phyloP scores from a whole-genome alignment of 371 early-diverging fungal genomes.

The Dinochytrium kinnereticum region DNA sequence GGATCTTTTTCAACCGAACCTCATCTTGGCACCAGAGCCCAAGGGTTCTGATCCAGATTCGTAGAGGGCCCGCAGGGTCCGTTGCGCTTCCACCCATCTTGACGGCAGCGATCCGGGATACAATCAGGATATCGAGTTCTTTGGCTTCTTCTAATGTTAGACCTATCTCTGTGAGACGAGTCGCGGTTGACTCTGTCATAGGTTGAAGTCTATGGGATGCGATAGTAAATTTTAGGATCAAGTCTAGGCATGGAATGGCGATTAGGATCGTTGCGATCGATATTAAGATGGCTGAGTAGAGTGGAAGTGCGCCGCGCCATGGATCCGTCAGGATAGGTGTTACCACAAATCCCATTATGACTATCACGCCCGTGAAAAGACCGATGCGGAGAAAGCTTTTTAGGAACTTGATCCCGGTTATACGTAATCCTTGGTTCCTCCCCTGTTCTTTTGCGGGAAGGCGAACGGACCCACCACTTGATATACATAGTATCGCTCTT shows the following conservation, averaged over 20 bases:
- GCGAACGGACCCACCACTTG: background rate
- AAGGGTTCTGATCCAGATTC: conserved; percentile 1
- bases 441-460: background rate
- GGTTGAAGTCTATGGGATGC: background rate
- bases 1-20: conserved; percentile 3
- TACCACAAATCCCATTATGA: too few relatives aligned
- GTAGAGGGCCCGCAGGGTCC: conserved; percentile 1
- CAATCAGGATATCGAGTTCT: background rate
- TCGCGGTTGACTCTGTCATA: background rate
- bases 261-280: background rate
- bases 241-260: background rate
- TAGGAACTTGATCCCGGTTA: background rate
- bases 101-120: background rate
- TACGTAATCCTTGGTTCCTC: background rate
- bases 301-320: background rate
- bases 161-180: background rate
- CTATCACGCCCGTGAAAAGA: background rate
- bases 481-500: background rate
- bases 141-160: background rate
- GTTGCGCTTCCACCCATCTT: background rate
- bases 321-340: background rate
- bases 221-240: background rate
- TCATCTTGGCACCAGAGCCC: conserved; percentile 6
- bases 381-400: background rate
- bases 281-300: background rate